phyloP scores from a whole-genome alignment of 2,329 filamentous ascomycete genomes.

The Fusarium newnesense region DNA sequence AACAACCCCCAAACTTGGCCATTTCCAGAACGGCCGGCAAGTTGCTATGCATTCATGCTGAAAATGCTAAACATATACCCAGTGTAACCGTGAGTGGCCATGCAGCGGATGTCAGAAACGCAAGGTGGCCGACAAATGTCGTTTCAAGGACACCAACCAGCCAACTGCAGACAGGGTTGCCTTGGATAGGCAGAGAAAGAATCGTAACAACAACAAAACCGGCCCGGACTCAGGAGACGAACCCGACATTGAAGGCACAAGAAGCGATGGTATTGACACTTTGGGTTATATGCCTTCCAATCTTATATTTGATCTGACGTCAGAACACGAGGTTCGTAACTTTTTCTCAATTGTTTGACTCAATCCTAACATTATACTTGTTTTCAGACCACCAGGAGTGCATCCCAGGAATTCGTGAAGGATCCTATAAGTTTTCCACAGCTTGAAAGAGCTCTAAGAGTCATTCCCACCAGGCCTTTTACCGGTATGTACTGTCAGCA shows the following conservation, averaged over 20 bases:
- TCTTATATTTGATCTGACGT: conserved; percentile 44
- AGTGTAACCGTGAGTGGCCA: conserved; percentile 55
- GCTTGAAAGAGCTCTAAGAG: conserved; percentile 46
- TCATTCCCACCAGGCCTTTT: conserved; percentile 49
- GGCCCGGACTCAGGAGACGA: conserved; percentile 26
- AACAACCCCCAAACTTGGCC: neutral
- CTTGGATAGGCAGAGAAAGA: conserved; percentile 39
- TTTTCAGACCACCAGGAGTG: conserved; percentile 18
- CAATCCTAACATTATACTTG: neutral
- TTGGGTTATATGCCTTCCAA: conserved; percentile 51
- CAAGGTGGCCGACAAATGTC: conserved; percentile 51
- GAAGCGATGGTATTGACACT: conserved; percentile 46
- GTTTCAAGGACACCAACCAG: conserved; percentile 44
- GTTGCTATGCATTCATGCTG: neutral
- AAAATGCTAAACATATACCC: conserved; percentile 13
- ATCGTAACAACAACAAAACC: conserved; percentile 32
- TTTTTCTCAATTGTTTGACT: neutral
- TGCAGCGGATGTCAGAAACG: conserved; percentile 54
- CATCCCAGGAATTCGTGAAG: conserved; percentile 37
- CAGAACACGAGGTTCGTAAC: conserved; percentile 42
- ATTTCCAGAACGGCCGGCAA: neutral
- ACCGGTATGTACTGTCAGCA: conserved; percentile 44
- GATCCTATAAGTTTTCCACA: conserved; percentile 43
- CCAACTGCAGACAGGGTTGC: conserved; percentile 37
- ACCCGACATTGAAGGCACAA: conserved; percentile 40